Evolutionary conservation across 148 eudicot species (phyloP).

Genomic region (Salicornia ramosissima): DNA sequence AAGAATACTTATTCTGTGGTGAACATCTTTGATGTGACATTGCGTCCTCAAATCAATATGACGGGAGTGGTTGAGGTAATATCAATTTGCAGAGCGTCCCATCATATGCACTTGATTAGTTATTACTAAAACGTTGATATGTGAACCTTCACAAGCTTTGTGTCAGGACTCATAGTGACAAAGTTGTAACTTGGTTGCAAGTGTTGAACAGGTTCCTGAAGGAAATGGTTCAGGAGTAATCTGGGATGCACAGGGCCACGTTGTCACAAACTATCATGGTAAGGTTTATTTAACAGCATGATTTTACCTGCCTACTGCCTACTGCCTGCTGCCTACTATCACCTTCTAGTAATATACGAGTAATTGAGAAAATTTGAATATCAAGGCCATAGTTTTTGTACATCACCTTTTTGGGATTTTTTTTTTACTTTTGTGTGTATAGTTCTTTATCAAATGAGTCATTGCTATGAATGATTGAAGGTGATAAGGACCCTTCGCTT

Average conservation of each 20-base stretch:
- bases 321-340: neutral
- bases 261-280: conserved; percentile 98
- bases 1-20: conserved; percentile 94
- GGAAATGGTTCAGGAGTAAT: conserved; percentile 98
- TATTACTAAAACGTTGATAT: neutral
- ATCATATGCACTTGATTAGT: neutral
- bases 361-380: neutral
- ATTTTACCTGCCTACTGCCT: neutral
- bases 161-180: neutral
- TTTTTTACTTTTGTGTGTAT: neutral
- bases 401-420: neutral
- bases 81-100: neutral
- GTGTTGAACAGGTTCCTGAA: conserved; percentile 69
- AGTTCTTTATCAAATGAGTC: neutral
- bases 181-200: conserved; percentile 4
- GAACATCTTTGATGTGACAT: conserved; percentile 94
- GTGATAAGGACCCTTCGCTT: neutral
- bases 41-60: conserved; percentile 85
- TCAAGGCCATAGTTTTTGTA: neutral
- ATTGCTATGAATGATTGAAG: neutral
- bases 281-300: conserved; percentile 18
- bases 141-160: conserved; percentile 4
- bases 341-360: neutral
- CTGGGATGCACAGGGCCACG: conserved; percentile 88
- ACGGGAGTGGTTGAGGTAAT: conserved; percentile 94